Evolutionary conservation across 2,329 filamentous ascomycete genomes (phyloP).

Genomic region (Diaporthe citriasiana): DNA sequence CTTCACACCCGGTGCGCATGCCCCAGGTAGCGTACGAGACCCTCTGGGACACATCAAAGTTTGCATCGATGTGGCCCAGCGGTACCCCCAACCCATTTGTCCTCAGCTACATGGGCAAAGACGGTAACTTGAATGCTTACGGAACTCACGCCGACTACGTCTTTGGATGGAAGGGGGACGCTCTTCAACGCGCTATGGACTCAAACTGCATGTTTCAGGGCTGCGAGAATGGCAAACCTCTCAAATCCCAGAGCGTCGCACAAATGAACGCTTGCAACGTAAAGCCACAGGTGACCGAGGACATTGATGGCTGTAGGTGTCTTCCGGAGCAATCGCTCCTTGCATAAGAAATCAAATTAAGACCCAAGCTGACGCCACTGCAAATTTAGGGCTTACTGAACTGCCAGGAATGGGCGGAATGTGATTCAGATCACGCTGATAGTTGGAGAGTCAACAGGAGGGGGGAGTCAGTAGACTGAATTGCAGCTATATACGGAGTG

Average conservation of each 20-base stretch:
- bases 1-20: constrained; percentile 51
- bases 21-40: constrained; percentile 58
- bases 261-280: constrained; percentile 52
- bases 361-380: neutral
- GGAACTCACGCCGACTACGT: constrained; percentile 52
- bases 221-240: constrained; percentile 51
- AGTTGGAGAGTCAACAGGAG: too few species aligned
- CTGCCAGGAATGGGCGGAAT: constrained; percentile 32
- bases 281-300: constrained; percentile 49
- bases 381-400: constrained; percentile 16
- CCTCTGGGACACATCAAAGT: constrained; percentile 58
- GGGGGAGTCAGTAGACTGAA: neutral
- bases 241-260: constrained; percentile 51
- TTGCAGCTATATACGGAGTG: neutral
- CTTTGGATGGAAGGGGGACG: constrained; percentile 53
- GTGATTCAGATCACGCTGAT: neutral
- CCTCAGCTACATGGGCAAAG: constrained; percentile 43
- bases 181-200: constrained; percentile 51
- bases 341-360: too few species aligned
- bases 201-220: constrained; percentile 50
- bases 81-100: constrained; percentile 52
- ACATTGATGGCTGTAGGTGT: constrained; percentile 51
- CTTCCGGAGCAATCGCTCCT: neutral
- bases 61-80: constrained; percentile 55
- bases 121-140: constrained; percentile 46